Conservation (phyloP, 208 protist genomes). For the Acanthamoeba royreba region DNA sequence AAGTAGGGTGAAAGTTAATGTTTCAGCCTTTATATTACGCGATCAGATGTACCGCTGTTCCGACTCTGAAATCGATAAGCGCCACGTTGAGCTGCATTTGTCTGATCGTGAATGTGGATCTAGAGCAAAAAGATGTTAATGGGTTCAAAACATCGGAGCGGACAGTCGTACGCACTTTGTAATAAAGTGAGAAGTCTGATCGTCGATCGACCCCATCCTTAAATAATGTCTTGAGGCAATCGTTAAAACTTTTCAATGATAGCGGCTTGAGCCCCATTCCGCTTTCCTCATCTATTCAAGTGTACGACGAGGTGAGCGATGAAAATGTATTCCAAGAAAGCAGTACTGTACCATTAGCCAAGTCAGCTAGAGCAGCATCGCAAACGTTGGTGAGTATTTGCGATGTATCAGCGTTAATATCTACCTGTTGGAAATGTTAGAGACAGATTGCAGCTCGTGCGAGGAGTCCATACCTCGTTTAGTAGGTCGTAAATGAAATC, state of each 20-base stretch:
- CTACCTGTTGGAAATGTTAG: too few species aligned
- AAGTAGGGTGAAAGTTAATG: too few species aligned
- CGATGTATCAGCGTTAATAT: not conserved
- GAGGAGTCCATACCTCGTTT: conserved; percentile 10
- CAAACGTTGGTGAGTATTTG: not conserved
- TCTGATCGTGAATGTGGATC: conserved; percentile 18
- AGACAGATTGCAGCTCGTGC: too few species aligned
- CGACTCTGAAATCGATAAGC: not conserved
- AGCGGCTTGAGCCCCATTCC: not conserved
- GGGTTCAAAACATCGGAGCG: too few species aligned
- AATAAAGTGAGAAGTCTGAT: not conserved
- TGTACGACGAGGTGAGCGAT: not conserved
- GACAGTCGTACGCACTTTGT: not conserved
- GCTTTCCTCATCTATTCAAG: conserved; percentile 10
- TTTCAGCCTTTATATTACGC: too few species aligned
- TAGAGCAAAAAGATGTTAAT: too few species aligned
- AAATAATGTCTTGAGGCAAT: conserved; percentile 17
- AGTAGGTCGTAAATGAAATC: conserved; percentile 33
- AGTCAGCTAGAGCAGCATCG: not conserved
- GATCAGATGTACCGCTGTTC: too few species aligned
- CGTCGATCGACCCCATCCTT: not conserved
- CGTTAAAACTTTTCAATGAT: not conserved
- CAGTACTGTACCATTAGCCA: not conserved
- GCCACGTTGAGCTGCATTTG: conserved; percentile 9
- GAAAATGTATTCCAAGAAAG: not conserved